phyloP scores from a whole-genome alignment of 495 filamentous ascomycete genomes.

The Polyplosphaeria fusca region DNA sequence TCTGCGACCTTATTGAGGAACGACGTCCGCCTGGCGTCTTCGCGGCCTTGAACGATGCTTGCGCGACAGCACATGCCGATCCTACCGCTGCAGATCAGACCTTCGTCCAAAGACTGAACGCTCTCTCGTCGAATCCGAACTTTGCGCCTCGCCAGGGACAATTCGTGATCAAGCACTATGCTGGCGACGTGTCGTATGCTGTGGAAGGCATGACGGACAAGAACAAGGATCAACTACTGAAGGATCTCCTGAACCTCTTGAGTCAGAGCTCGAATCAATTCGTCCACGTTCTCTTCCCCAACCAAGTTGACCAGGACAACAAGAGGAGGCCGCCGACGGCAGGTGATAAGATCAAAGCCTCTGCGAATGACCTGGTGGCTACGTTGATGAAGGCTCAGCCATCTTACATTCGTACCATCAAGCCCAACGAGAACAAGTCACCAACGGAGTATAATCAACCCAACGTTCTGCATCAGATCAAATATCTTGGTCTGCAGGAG shows the following conservation, averaged over 20 bases:
- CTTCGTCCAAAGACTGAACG: constrained; percentile 87
- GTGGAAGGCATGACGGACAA: constrained; percentile 98
- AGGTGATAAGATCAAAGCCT: constrained; percentile 94
- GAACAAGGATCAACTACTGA: constrained; percentile 97
- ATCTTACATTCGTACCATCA: constrained; percentile 98
- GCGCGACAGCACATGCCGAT: constrained; percentile 94
- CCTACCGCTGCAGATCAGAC: constrained; percentile 90
- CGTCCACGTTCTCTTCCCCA: constrained; percentile 81
- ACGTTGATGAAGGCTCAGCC: constrained; percentile 97
- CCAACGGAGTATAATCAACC: constrained; percentile 83
- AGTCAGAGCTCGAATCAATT: constrained; percentile 80
- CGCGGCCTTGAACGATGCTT: constrained; percentile 94
- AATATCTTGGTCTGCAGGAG: constrained; percentile 97
- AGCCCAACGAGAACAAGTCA: constrained; percentile 98
- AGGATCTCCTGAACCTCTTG: constrained; percentile 87
- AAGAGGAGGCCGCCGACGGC: constrained; percentile 90
- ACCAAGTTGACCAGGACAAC: constrained; percentile 94
- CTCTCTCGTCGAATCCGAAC: constrained; percentile 80
- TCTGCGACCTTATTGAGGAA: constrained; percentile 95
- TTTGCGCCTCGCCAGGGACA: constrained; percentile 90
- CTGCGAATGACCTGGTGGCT: constrained; percentile 90
- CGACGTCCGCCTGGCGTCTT: constrained; percentile 90
- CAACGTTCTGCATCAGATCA: constrained; percentile 98
- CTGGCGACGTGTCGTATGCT: constrained; percentile 93
- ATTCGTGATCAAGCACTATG: constrained; percentile 99